Evolutionary conservation across 805 yeast genomes (phyloP), one percentile per base, ranked within the genome.

Genomic region (Tetrapisispora phaffii): DNA sequence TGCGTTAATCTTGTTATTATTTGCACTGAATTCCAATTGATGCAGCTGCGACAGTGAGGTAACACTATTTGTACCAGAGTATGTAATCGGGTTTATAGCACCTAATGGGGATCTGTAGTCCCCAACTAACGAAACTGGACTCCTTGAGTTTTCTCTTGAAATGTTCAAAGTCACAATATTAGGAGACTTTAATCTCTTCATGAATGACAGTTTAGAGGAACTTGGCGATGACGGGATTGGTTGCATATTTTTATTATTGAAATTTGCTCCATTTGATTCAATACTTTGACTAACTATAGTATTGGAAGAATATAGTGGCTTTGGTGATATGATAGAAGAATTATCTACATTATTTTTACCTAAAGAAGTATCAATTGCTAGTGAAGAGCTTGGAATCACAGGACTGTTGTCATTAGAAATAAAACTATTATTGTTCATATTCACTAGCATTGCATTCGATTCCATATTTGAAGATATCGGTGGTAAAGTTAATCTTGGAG

Each of bases 141-240:
- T 56, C 47, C 57, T 52, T 8, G 65, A 60, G 17, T 59, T 52
- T 41, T 60, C 65, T 40, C 65, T 52, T 7, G 65, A 60, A 22
- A 60, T 58, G 39, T 60, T 60, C 40, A 60, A 47, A 16, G 62
- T 60, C 3, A 60, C 65, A 41, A 59, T 60, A 44, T 60, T 60
- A 6, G 65, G 62, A 4, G 62, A 58, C 40, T 59, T 59, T 17
- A 59, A 48, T 37, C 62, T 53, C 39, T 55, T 58, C 36, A 60
- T 54, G 40, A 56, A 55, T 3, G 63, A 59, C 35, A 58, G 40
- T 41, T 52, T 59, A n/a, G 61, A 48, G 19, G 54, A 45, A n/a
- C 41, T 36, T 44, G 53, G 46, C 22, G 53, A 40, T 22, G 50
- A 39, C 31, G 45, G 47, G 23, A 29, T 24, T 26, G 41, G 34